Evolutionary conservation across 768 basidiomycete genomes (phyloP), one percentile per base, ranked within the genome.

Genomic region (Mrakia gelida): DNA sequence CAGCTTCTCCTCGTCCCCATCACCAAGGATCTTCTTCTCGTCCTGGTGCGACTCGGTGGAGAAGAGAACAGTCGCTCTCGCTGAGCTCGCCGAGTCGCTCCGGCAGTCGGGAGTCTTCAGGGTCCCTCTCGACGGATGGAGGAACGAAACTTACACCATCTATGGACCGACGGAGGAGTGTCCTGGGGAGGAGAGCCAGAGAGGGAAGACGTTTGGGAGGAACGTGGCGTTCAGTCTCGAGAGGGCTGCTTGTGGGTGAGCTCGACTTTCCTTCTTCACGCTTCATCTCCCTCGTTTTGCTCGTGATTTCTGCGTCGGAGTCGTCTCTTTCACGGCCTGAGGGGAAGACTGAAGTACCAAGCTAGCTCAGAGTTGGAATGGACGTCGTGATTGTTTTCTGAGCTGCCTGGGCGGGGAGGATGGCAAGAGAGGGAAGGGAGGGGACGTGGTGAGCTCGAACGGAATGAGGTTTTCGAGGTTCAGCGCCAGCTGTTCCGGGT

Each of bases 221-320:
- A 92, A 94, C 83, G 92, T 88, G 77, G 92, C 89, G 30, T 97
- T 98, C 84, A 88, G 90, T 83, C 89, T 98, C 88, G 97, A 98
- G 84, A 88, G 96, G 59, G 72, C 72, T 0, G 67, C 61, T 26
- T 75, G 63, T 26, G 63, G 63, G 61, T 75, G 54, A 41, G 52
- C 54, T 32, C 23, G 16, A 32, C 54, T 16, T 41, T 41, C 28
- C 32, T 23, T 5, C 28, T 30, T n/a, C 72, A 21, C 49, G 2
- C 3, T 34, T 15, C n/a, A 26, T 52, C 32, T 32, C 30, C 71
- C 28, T 43, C 3, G 10, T 13, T 43, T 28, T 30, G 3, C 3
- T 38, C 38, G 38, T 38, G 38, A 3, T 38, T 3, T 8, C 3
- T 8, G 38, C 4, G 38, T 38, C 38, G 38, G 38, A 38, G 38